Conservation (phyloP, 2,329 filamentous ascomycete genomes). For the Plenodomus lindquistii region DNA sequence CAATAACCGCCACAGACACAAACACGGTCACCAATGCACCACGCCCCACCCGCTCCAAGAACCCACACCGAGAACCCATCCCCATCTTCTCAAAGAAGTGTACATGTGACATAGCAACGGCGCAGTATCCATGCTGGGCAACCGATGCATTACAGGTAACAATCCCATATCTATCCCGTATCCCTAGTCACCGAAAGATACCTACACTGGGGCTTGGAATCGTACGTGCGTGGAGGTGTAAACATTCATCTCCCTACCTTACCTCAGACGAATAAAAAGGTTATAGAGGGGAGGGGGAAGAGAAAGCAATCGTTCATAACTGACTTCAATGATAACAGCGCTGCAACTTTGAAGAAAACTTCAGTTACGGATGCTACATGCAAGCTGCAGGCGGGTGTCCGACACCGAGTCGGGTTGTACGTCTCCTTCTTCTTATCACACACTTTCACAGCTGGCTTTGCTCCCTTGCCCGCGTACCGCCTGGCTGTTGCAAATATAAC, state of each 20-base stretch:
- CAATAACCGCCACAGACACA: background rate
- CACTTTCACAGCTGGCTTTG: too few species aligned
- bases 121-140: conserved; percentile 33
- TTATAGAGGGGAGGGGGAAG: background rate
- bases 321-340: conserved; percentile 9
- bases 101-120: conserved; percentile 27
- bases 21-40: background rate
- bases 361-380: conserved; percentile 35
- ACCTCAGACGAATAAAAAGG: too few species aligned
- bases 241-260: too few species aligned
- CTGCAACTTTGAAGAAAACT: conserved; percentile 37
- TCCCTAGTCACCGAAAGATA: too few species aligned
- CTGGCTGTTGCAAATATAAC: background rate
- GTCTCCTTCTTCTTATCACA: conserved; percentile 1
- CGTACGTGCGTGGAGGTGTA: too few species aligned
- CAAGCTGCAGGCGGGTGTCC: conserved; percentile 32
- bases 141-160: conserved; percentile 35
- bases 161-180: too few species aligned
- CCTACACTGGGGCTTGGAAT: too few species aligned
- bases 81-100: conserved; percentile 61
- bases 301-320: conserved; percentile 8
- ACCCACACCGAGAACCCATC: conserved; percentile 56
- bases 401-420: conserved; percentile 30
- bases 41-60: conserved; percentile 46
- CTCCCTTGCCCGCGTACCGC: background rate